A percentile compares a stretch with the other conserved stretches of the same genome.
These are phyloP conservation scores for Astraeus odoratus DNA, from an alignment of 768 basidiomycete genomes.

Conservation along the genomic window DNA sequence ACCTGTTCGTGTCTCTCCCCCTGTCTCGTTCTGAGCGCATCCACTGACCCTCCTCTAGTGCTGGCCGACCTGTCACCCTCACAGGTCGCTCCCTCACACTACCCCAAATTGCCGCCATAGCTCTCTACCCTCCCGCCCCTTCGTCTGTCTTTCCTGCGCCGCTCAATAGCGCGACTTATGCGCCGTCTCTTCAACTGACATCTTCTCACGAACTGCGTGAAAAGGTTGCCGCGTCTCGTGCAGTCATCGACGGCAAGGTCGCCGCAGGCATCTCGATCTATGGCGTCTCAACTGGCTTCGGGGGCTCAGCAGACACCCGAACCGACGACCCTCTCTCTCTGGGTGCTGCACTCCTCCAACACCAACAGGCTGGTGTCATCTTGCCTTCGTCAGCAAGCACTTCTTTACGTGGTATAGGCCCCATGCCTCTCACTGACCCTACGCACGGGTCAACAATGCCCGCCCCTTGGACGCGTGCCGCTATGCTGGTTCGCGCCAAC, in stretches of 20 bases:
- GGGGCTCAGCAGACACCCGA: conserved; percentile 83
- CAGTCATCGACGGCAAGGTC: conserved; percentile 61
- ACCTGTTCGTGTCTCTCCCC: conserved; percentile 41
- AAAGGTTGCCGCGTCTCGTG: conserved; percentile 56
- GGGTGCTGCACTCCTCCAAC: conserved; percentile 78
- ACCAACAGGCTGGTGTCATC: conserved; percentile 66
- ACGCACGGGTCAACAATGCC: conserved; percentile 69
- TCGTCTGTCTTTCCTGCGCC: conserved; percentile 44
- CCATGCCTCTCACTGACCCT: conserved; percentile 67
- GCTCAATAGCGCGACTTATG: conserved; percentile 7
- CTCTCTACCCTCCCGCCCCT: conserved; percentile 51
- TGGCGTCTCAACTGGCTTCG: conserved; percentile 81
- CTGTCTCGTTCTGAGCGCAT: neutral
- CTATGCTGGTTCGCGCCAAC: conserved; percentile 83
- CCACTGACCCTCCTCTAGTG: conserved; percentile 30
- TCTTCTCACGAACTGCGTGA: conserved; percentile 28
- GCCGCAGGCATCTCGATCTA: conserved; percentile 66
- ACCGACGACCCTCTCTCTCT: conserved; percentile 68
- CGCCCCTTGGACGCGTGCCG: conserved; percentile 81
- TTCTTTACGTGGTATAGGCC: conserved; percentile 1
- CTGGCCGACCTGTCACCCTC: conserved; percentile 55
- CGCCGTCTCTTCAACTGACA: conserved; percentile 18
- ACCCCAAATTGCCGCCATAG: conserved; percentile 69
- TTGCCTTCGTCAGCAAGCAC: conserved; percentile 45
- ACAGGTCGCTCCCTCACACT: conserved; percentile 70